These are phyloP conservation scores for Hyphodiscus sp. DNA, from an alignment of 2,329 filamentous ascomycete genomes.

Conservation along the genomic window DNA sequence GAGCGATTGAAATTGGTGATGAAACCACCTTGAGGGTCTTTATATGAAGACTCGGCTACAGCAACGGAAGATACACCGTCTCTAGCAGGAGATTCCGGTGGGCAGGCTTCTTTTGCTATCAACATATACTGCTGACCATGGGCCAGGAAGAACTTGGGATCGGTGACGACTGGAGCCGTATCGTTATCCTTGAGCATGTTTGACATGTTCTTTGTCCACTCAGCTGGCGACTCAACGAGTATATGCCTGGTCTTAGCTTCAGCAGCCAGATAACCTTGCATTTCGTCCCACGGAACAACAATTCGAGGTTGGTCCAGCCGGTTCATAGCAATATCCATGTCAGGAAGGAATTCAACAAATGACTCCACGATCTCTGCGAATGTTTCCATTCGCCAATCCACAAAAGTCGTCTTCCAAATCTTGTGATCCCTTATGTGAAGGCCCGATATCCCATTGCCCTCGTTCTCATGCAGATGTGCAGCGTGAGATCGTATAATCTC, in stretches of 20 bases:
- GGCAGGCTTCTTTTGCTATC: conserved; percentile 49
- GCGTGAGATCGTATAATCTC: conserved; percentile 35
- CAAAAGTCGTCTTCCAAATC: conserved; percentile 30
- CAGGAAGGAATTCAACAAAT: conserved; percentile 49
- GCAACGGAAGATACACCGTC: conserved; percentile 29
- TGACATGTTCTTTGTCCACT: conserved; percentile 37
- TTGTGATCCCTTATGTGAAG: conserved; percentile 28
- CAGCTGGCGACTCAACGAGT: conserved; percentile 35
- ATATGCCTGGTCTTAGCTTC: conserved; percentile 41
- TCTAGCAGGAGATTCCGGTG: conserved; percentile 45
- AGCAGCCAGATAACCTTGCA: conserved; percentile 42
- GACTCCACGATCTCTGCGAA: conserved; percentile 30
- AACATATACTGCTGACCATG: conserved; percentile 51
- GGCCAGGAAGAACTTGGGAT: conserved; percentile 25
- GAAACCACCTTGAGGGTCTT: conserved; percentile 42
- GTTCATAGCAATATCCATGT: conserved; percentile 63
- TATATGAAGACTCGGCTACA: conserved; percentile 33
- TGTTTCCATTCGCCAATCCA: conserved; percentile 36
- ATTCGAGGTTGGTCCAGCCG: conserved; percentile 57
- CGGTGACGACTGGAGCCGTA: conserved; percentile 9
- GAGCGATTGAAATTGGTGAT: conserved; percentile 52
- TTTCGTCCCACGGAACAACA: conserved; percentile 52
- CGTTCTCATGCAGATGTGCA: conserved; percentile 30
- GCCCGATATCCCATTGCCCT: conserved; percentile 19
- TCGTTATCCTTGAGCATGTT: conserved; percentile 20